Evolutionary conservation across 129 eudicot species (phyloP), one percentile per base, ranked within the genome.

Genomic region (Escallonia herrerae): DNA sequence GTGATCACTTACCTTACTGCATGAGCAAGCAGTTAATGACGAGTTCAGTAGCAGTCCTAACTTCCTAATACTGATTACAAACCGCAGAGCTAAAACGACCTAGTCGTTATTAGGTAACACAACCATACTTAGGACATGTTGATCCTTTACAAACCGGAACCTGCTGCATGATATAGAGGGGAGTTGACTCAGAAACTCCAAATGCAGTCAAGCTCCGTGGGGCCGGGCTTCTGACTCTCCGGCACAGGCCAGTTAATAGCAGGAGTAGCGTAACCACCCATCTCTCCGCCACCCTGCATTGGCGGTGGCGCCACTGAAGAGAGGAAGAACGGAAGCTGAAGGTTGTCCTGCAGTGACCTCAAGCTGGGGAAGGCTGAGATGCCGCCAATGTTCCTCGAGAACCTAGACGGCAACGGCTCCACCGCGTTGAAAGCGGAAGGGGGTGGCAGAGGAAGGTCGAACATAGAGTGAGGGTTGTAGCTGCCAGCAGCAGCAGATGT

Each of bases 171-270:
- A 22, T 22, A 22, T 22, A 22, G 33, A 22, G 33, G 1, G 33
- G 33, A 22, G 33, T 22, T 22, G 33, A 14, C 8, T 79, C 74
- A 90, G 69, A 79, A 84, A 74, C 83, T 79, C 97, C 97, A 90
- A 83, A 86, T 73, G 77, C 95, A 90, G 58, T 86, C 97, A 54
- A 90, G 82, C 75, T 86, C 95, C n/a, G 83, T 74, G 61, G 76
- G 64, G 1, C 89, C 86, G 3, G 74, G 66, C 58, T 72, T 84
- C 70, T 73, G 81, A n/a, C 64, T 68, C 48, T 83, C 85, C 74
- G 69, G 75, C 65, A 65, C 72, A n/a, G 82, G 71, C 95, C 93
- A 85, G 55, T 69, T 80, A 15, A 63, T 70, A 4, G 68, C 71
- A 63, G 71, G 69, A 15, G 40, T 40, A 3, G 70, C 50, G 45